These are phyloP conservation scores for Petrea volubilis DNA, from an alignment of 257 asterid species.

Conservation along the genomic window DNA sequence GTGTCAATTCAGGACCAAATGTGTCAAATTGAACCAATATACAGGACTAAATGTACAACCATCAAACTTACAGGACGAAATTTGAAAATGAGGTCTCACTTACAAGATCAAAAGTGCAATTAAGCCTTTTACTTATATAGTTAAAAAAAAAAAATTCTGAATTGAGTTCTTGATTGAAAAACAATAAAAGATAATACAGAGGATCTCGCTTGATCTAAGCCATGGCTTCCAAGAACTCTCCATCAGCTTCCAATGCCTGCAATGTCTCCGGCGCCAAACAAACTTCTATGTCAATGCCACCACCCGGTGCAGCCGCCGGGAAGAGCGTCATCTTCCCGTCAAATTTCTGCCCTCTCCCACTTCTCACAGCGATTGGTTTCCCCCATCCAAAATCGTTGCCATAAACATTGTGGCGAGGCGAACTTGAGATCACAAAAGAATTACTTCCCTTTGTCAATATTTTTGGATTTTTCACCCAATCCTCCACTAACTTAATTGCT, in stretches of 20 bases:
- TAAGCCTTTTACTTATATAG: too few relatives aligned
- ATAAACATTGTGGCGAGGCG: conserved; percentile 50
- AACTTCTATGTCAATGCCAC: conserved; percentile 49
- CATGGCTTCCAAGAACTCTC: conserved; percentile 39
- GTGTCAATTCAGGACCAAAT: too few relatives aligned
- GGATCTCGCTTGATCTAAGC: too few relatives aligned
- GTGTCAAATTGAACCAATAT: too few relatives aligned
- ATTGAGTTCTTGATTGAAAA: too few relatives aligned
- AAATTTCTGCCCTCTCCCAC: conserved; percentile 31
- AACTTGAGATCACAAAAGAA: conserved; percentile 33
- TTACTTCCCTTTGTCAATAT: not conserved
- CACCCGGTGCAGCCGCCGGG: conserved; percentile 37
- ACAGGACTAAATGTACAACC: too few relatives aligned
- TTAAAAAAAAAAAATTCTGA: too few relatives aligned
- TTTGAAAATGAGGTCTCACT: too few relatives aligned
- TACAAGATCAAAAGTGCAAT: too few relatives aligned
- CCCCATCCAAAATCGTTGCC: conserved; percentile 59
- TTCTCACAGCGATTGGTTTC: conserved; percentile 43
- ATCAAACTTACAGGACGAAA: too few relatives aligned
- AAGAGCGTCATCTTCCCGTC: conserved; percentile 47
- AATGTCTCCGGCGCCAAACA: conserved; percentile 37
- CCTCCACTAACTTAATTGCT: conserved; percentile 2
- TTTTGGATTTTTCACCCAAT: conserved; percentile 3
- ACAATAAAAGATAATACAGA: too few relatives aligned
- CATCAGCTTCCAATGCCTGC: conserved; percentile 34